Evolutionary conservation across 768 basidiomycete species (phyloP), one percentile per base, ranked within the genome.

Genomic region (Omphalotus guepiniiformis): DNA sequence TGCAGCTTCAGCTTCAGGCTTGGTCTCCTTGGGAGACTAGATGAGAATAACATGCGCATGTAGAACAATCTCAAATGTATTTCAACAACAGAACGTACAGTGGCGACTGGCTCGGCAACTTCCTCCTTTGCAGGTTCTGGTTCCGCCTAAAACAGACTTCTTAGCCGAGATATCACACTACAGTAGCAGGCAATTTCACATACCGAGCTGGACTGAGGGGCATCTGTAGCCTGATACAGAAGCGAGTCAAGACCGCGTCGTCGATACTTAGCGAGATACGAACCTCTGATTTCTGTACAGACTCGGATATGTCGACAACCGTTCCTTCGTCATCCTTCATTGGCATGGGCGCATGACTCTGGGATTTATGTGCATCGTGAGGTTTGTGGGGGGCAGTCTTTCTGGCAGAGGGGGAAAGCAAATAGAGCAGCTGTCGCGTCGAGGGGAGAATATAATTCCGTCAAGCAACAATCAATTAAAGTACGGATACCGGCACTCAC

Each of bases 261-360:
- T 6, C 11, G 15, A 22, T 27, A 42, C 26, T 7, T 5, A 15
- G 9, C 9, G 7, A 9, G 6, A 32, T 25, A 49, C 28, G 18
- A 34, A 49, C 48, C 38, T 49, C 48, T n/a, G 48, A 39, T 32
- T 49, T 42, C 21, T 42, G 13, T 29, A 49, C 41, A 42, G 40
- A 42, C 21, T 36, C 48, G 11, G 48, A 18, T 11, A 49, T 41
- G 23, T 49, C 40, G 36, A 34, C 40, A 19, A 34, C 40, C 9
- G 35, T 36, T 9, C 48, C 48, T 26, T 49, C 48, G 26, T 43
- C 41, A 19, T 49, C 48, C 32, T 49, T 49, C 48, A 49, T 43
- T 36, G n/a, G 15, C n/a, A 49, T 37, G 19, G 48, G 41, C 13
- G 19, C 47, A 26, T 39, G 26, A 11, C 21, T 13, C 23, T 48